Evolutionary conservation across 345 rosid species (phyloP), one percentile per base, ranked within the genome.

Genomic region (Citrus medica): DNA sequence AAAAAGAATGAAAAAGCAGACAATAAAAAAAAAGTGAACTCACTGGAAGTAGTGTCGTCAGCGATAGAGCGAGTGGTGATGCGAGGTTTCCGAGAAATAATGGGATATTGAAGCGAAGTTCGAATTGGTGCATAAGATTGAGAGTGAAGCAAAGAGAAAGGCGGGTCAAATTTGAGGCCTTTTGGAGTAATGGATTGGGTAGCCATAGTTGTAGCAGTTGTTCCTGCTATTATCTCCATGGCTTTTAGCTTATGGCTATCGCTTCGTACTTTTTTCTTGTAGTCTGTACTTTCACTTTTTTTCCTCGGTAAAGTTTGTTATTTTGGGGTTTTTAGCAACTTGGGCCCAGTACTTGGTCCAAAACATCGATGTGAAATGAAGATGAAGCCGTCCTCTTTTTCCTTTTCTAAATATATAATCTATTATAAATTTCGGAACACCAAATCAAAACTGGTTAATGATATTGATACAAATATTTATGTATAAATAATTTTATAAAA

Each of bases 181-280:
- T 79, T 76, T 14, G 33, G 71, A 48, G 8, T n/a, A 64, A 64
- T 63, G 33, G 32, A 64, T 48, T 48, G 40, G 46, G 7, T 65
- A 77, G 70, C 63, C 58, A 53, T n/a, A 70, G 84, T 56, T 72
- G 59, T 61, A 71, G 71, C 56, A 46, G 51, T 46, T 46, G 51
- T 46, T 13, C 17, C 51, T 58, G 82, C 79, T 69, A 64, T 78
- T 35, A 82, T 75, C 80, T 83, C 87, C 89, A 86, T 86, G 78
- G 85, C 78, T 19, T 79, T 25, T 1, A 19, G n/a, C 30, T 55
- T 38, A 24, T 37, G 21, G 30, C 30, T 27, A 28, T 75, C 78
- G 17, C 17, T 30, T 74, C 21, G n/a, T 7, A 19, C 1, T 21
- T 48, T 62, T 21, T 33, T 9, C 13, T 5, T 10, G 21, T 1